Base-by-base conservation (phyloP, 129 eudicot species). In the Flaveria bidentis region DNA sequence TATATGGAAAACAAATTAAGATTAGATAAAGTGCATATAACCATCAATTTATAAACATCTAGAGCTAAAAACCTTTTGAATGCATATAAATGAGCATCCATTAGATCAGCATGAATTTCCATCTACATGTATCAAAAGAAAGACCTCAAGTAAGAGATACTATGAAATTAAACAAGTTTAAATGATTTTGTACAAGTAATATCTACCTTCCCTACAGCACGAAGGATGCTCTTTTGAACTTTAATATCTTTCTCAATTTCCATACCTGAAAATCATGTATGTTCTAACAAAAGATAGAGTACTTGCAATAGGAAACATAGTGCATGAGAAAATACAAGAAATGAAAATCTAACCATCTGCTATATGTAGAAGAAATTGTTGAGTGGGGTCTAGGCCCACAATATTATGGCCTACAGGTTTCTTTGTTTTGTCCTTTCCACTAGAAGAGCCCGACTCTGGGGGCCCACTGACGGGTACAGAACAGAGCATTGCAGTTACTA, bases 31-130 rank as follows among this genome's bases (percentile, higher is more conserved):
- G 22, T 20, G 14, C 55, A 17, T 18, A 73, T 42, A 10, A 41
- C 49, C 16, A 64, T 18, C 9, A 61, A 44, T 7, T 46, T 53
- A 72, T 68, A 33, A 78, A 36, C 68, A 82, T 45, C 12, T 16
- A 76, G 69, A 76, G 53, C 50, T 85, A 87, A 69, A 84, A 18
- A 93, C 97, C 98, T 94, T 75, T 94, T 94, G 84, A 94, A 94
- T 57, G 97, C 98, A 76, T 94, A 94, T 83, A 94, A 84, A 78
- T 94, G 98, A 71, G 98, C 93, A 61, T 94, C 98, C 97, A 91
- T 94, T 53, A 94, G 81, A 85, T 94, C 98, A 78, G 97, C 76
- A 67, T 90, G 93, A 80, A 94, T 84, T 79, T 91, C 93, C 96
- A 94, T 91, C 98, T 94, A 87, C 82, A 82, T 17, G 70, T 70